Evolutionary conservation across 371 early-diverging fungal genomes (phyloP).

Genomic region (Dichotomocladium elegans): DNA sequence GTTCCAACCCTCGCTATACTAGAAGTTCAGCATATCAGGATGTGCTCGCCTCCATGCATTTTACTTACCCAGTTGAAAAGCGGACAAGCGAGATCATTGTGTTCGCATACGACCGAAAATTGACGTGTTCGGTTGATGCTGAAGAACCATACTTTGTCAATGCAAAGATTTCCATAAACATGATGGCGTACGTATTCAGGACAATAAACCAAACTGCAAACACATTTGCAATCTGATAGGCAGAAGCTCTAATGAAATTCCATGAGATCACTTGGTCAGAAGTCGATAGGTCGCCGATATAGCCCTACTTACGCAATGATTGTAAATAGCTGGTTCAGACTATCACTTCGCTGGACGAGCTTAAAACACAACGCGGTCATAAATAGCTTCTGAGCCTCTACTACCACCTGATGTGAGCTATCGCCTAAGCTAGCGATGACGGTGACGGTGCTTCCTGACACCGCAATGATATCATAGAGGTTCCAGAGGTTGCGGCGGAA

Average conservation of each 20-base stretch:
- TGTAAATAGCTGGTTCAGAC: slow-evolving; percentile 61
- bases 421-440: slow-evolving; percentile 30
- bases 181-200: slow-evolving; percentile 60
- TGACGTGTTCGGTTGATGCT: slow-evolving; percentile 50
- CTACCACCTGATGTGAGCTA: slow-evolving; percentile 30
- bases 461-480: slow-evolving; percentile 50
- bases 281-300: not conserved
- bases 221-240: slow-evolving; percentile 57
- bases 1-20: slow-evolving; percentile 77
- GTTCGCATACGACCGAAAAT: slow-evolving; percentile 55
- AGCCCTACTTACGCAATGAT: slow-evolving; percentile 54
- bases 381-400: slow-evolving; percentile 58
- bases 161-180: slow-evolving; percentile 72
- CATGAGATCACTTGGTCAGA: not conserved
- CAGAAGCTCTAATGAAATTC: slow-evolving; percentile 34
- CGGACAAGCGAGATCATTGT: slow-evolving; percentile 60
- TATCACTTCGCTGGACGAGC: slow-evolving; percentile 57
- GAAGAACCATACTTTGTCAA: slow-evolving; percentile 59
- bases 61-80: slow-evolving; percentile 62
- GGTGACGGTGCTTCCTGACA: slow-evolving; percentile 46
- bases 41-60: not conserved
- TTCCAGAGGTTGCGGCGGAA: slow-evolving; percentile 61
- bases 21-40: not conserved
- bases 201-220: slow-evolving; percentile 68
- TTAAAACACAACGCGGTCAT: slow-evolving; percentile 60